phyloP scores from a whole-genome alignment of 2,329 filamentous ascomycete genomes.

The Elsinoe australis region DNA sequence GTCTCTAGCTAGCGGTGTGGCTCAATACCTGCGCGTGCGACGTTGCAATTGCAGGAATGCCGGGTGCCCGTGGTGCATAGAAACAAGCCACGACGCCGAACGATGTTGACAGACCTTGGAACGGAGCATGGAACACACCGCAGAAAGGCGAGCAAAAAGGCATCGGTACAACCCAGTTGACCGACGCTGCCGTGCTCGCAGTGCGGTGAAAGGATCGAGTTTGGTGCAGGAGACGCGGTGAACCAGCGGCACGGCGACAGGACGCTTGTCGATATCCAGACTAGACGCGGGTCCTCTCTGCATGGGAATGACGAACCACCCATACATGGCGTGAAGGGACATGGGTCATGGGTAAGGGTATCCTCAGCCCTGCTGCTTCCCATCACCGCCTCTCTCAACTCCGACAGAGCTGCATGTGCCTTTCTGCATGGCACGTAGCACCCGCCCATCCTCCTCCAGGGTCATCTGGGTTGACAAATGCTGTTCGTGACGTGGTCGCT shows the following conservation, averaged over 20 bases:
- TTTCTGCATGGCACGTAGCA: too few relatives aligned
- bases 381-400: too few relatives aligned
- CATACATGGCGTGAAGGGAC: too few relatives aligned
- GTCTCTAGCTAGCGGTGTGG: constrained; percentile 8
- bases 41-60: background rate
- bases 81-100: background rate
- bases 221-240: constrained; percentile 11
- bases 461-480: too few relatives aligned
- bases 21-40: background rate
- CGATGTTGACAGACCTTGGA: background rate
- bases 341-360: constrained; percentile 11
- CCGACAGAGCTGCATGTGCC: too few relatives aligned
- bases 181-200: constrained; percentile 3
- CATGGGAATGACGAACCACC: constrained; percentile 6
- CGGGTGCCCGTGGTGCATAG: background rate
- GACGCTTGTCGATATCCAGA: background rate
- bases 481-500: too few relatives aligned
- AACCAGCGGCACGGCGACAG: constrained; percentile 8
- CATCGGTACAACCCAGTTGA: background rate
- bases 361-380: constrained; percentile 8
- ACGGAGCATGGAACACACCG: background rate
- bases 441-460: too few relatives aligned
- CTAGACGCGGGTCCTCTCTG: background rate
- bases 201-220: constrained; percentile 9
- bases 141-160: background rate